Evolutionary conservation across 169 alveolate species (phyloP).

Genomic region (Babesia ovata): DNA sequence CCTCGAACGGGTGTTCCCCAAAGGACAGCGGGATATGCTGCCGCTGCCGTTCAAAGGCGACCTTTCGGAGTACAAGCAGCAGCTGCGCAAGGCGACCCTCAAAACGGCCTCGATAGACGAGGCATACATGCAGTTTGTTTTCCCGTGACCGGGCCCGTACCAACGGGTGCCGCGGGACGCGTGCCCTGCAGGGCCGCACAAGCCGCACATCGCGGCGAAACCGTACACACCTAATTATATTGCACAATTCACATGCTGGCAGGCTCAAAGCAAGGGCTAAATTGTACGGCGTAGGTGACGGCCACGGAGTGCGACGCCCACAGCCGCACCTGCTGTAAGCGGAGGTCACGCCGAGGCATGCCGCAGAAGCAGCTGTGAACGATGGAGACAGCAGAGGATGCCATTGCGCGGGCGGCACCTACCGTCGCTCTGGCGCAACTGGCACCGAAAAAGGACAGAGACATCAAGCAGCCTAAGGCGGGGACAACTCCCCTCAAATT

Average conservation of each 20-base stretch:
- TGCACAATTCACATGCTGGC: neutral
- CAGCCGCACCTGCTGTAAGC: neutral
- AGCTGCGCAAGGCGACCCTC: constrained; percentile 34
- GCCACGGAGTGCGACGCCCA: too few relatives aligned
- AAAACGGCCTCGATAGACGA: constrained; percentile 44
- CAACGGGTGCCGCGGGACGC: constrained; percentile 23
- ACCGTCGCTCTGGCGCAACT: too few relatives aligned
- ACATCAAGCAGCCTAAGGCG: neutral
- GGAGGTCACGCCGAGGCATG: too few relatives aligned
- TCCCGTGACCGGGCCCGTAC: constrained; percentile 27
- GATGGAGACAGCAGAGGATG: neutral
- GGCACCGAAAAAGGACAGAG: too few relatives aligned
- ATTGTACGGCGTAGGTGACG: too few relatives aligned
- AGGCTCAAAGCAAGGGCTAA: too few relatives aligned
- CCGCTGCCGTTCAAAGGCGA: constrained; percentile 63
- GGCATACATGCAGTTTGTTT: constrained; percentile 39
- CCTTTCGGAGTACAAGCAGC: constrained; percentile 26
- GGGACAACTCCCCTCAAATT: constrained; percentile 31
- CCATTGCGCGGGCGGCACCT: neutral
- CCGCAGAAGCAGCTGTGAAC: too few relatives aligned
- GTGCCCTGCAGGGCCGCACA: constrained; percentile 11
- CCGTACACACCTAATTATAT: neutral
- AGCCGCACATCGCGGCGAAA: neutral
- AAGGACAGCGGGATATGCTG: constrained; percentile 56
- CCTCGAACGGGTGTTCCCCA: constrained; percentile 31